Percentiles rank a stretch among this genome's conserved stretches.
These are phyloP conservation scores for Petunia axillaris DNA, from an alignment of 257 asterid species.

Conservation along the genomic window DNA sequence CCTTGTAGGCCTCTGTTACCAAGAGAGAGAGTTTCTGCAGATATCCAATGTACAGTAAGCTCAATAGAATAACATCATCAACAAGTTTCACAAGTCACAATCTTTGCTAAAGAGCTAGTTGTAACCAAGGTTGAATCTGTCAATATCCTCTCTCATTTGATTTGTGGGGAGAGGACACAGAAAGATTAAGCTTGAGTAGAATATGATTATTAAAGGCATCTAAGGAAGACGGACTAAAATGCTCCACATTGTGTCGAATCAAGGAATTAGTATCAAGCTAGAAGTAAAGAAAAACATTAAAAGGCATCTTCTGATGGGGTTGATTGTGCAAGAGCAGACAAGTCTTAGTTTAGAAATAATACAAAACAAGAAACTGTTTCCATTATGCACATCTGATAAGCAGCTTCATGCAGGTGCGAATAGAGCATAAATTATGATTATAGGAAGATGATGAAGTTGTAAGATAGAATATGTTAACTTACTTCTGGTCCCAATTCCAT, in stretches of 20 bases:
- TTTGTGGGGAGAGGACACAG: neutral
- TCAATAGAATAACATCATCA: constrained; percentile 9
- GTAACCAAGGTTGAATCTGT: neutral
- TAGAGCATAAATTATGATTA: too few species aligned
- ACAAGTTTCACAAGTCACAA: neutral
- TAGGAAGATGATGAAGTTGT: too few species aligned
- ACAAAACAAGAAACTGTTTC: too few species aligned
- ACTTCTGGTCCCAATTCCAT: constrained; percentile 91
- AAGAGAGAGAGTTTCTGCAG: constrained; percentile 71
- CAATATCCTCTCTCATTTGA: neutral
- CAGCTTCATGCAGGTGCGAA: too few species aligned
- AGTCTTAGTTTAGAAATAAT: too few species aligned
- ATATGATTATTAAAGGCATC: neutral
- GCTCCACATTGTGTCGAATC: too few species aligned
- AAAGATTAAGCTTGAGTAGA: neutral
- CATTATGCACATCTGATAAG: too few species aligned
- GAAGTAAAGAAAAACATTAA: too few species aligned
- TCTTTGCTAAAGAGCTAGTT: neutral
- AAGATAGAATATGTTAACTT: constrained; percentile 33
- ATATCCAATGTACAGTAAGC: neutral
- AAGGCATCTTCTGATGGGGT: too few species aligned
- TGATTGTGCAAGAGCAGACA: too few species aligned
- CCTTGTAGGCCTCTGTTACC: constrained; percentile 87
- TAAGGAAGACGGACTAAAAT: neutral
- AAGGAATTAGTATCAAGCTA: too few species aligned